Evolutionary conservation across 306 rosid species (phyloP).

Genomic region (Malus asiatica): DNA sequence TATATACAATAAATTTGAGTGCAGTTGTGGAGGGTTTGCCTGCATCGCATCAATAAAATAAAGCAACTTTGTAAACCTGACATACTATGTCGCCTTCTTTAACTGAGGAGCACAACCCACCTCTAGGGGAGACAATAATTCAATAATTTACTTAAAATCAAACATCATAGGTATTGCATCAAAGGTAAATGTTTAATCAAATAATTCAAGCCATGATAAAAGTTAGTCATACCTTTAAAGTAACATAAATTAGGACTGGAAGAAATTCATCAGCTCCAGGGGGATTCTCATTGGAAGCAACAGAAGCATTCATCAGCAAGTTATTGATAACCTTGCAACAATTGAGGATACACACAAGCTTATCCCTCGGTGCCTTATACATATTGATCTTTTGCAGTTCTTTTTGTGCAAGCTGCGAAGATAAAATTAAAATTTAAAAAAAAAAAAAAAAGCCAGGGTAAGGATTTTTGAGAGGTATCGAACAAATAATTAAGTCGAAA

Average conservation of each 20-base stretch:
- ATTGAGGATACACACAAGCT: slow-evolving; percentile 82
- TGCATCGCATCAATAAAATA: slow-evolving; percentile 31
- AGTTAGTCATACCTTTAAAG: slow-evolving; percentile 48
- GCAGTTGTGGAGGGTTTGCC: slow-evolving; percentile 98
- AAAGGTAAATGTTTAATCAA: not conserved
- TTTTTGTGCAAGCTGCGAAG: slow-evolving; percentile 91
- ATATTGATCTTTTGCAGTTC: slow-evolving; percentile 92
- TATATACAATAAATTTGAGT: slow-evolving; percentile 83
- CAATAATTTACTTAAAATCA: not conserved
- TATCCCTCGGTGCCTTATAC: slow-evolving; percentile 98
- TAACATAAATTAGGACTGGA: slow-evolving; percentile 93
- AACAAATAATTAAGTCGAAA: not conserved
- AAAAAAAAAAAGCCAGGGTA: slow-evolving; percentile 8
- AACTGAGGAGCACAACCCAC: not conserved
- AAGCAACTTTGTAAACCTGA: slow-evolving; percentile 4
- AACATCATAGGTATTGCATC: not conserved
- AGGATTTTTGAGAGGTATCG: slow-evolving; percentile 8
- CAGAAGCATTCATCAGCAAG: slow-evolving; percentile 78
- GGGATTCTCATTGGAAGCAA: slow-evolving; percentile 71
- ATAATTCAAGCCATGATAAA: slow-evolving; percentile 6
- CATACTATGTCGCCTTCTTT: not conserved
- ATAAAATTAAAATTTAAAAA: not conserved
- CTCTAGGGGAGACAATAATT: not conserved
- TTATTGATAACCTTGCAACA: slow-evolving; percentile 94
- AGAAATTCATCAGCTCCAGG: slow-evolving; percentile 98